Evolutionary conservation across 1,139 yeast species (phyloP), one percentile per base, ranked within the genome.

Genomic region (Blastobotrys elegans): DNA sequence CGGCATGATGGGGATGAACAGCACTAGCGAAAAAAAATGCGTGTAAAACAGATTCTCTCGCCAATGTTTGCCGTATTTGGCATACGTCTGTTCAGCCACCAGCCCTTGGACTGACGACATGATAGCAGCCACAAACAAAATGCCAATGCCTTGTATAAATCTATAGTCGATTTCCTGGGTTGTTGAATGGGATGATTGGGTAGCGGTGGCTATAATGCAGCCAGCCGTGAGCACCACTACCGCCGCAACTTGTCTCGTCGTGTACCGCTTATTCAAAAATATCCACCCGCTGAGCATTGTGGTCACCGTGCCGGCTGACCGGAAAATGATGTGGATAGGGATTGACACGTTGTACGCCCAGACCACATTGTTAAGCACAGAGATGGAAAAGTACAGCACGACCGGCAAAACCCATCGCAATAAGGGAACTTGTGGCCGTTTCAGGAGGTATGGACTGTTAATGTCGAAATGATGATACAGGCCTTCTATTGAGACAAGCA

Each of bases 251-350:
- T 82, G 84, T 8, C 55, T 52, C 1, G 36, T 31, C n/a, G 70
- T 64, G 60, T 81, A 82, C 24, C 61, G 61, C 55, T 75, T 80
- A 2, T 74, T 70, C 18, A 54, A 72, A 11, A 30, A 27, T 32
- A 76, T 59, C 2, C 70, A 44, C 52, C 90, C 88, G 11, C 81
- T 67, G 0, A 74, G 35, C 81, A 84, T 75, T 0, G 86, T 79
- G 17, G 80, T 66, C 7, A 79, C 77, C 0, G 86, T 76, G 0
- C 86, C 81, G 4, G 83, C 76, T 7, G 88, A 81, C 50, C 90
- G 65, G 55, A 83, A 73, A 5, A 83, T 76, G 30, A 83, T 82
- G 58, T 83, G 88, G 30, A 82, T 67, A 0, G 90, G 89, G 27
- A 84, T 75, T 2, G 84, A 75, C 22, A 84, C 71, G 38, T 79